These are phyloP conservation scores for Daedaleopsis nitida DNA, from an alignment of 768 basidiomycete genomes.

Conservation along the genomic window DNA sequence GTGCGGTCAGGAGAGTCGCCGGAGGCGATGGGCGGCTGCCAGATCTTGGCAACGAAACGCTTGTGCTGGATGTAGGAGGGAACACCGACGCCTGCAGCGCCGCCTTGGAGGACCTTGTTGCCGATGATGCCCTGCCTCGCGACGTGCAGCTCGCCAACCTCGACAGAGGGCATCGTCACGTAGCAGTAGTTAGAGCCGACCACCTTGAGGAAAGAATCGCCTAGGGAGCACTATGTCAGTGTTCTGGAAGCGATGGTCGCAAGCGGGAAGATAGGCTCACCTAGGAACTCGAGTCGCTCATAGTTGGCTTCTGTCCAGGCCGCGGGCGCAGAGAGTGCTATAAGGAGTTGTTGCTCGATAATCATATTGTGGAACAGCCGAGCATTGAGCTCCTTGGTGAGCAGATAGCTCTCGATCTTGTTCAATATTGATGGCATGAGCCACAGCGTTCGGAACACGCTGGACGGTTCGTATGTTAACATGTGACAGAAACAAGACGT, in stretches of 20 bases:
- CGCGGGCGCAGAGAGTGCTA: conserved; percentile 71
- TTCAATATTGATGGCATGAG: conserved; percentile 75
- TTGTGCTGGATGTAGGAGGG: conserved; percentile 75
- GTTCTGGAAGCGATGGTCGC: neutral
- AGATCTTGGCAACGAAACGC: conserved; percentile 65
- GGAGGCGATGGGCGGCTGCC: conserved; percentile 48
- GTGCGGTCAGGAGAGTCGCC: conserved; percentile 18
- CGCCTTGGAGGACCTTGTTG: conserved; percentile 64
- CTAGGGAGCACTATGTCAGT: conserved; percentile 34
- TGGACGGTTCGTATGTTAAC: conserved; percentile 27
- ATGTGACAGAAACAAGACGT: neutral
- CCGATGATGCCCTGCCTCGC: conserved; percentile 72
- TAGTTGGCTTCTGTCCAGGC: conserved; percentile 74
- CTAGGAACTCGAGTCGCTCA: conserved; percentile 82
- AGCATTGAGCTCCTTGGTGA: conserved; percentile 79
- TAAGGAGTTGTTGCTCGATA: conserved; percentile 58
- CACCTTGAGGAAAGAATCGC: conserved; percentile 85
- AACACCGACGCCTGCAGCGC: conserved; percentile 58
- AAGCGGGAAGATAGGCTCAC: conserved; percentile 37
- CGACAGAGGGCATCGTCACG: conserved; percentile 61
- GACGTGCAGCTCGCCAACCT: conserved; percentile 69
- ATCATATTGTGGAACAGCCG: conserved; percentile 65
- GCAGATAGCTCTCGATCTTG: conserved; percentile 71
- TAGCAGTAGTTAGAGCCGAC: conserved; percentile 74
- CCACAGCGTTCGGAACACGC: conserved; percentile 66